Conservation (phyloP, 2,329 filamentous ascomycete species). For the Blumeriella jaapii region DNA sequence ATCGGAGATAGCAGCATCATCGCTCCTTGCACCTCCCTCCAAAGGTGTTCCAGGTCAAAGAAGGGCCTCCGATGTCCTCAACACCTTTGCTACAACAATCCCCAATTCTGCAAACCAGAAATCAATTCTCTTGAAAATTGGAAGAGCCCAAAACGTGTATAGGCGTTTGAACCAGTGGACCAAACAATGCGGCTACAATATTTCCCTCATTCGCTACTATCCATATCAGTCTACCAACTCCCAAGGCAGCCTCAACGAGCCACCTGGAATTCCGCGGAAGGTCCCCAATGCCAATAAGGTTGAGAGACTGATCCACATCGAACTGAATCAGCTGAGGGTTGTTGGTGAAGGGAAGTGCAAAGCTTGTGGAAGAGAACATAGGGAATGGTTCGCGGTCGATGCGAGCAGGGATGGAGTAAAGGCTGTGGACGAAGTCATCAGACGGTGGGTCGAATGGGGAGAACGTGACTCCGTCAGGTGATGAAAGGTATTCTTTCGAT, state of each 20-base stretch:
- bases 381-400: slow-evolving; percentile 91
- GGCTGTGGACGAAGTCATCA: slow-evolving; percentile 60
- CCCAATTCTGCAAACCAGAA: slow-evolving; percentile 30
- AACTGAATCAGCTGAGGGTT: slow-evolving; percentile 52
- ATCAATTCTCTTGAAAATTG: slow-evolving; percentile 59
- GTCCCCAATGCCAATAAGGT: slow-evolving; percentile 80
- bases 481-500: not conserved
- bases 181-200: slow-evolving; percentile 79
- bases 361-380: slow-evolving; percentile 72
- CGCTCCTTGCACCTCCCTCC: slow-evolving; percentile 43
- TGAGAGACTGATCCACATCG: slow-evolving; percentile 81
- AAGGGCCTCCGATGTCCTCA: slow-evolving; percentile 43
- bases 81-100: slow-evolving; percentile 34
- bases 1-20: slow-evolving; percentile 45
- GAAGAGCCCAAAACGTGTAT: slow-evolving; percentile 70
- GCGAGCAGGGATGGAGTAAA: slow-evolving; percentile 60
- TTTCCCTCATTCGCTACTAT: slow-evolving; percentile 84
- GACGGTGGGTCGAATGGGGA: slow-evolving; percentile 72
- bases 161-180: slow-evolving; percentile 87
- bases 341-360: slow-evolving; percentile 51
- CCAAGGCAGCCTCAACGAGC: slow-evolving; percentile 11
- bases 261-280: slow-evolving; percentile 44
- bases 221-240: slow-evolving; percentile 48
- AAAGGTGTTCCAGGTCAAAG: slow-evolving; percentile 28
- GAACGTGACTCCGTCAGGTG: slow-evolving; percentile 6